phyloP scores from a whole-genome alignment of 768 basidiomycete species.

The Suillus placidus region DNA sequence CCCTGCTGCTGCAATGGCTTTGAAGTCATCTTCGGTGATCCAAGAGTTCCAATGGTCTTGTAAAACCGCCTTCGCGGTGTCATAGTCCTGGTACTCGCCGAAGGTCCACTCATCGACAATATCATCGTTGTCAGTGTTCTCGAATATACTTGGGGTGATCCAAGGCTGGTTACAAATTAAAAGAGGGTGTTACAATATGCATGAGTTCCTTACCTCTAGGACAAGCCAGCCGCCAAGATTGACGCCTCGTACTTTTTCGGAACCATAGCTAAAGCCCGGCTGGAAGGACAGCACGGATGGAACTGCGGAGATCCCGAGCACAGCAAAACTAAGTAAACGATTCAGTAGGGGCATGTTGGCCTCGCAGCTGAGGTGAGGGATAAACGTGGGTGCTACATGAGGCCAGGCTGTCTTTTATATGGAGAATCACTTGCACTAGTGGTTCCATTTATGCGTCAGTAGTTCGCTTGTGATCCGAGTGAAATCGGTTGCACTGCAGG shows the following conservation, averaged over 20 bases:
- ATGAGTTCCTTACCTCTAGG: constrained; percentile 20
- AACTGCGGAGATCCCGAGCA: constrained; percentile 7
- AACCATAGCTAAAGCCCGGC: constrained; percentile 32
- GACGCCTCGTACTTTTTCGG: constrained; percentile 33
- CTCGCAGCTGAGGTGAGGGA: background rate
- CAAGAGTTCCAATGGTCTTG: constrained; percentile 78
- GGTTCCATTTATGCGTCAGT: background rate
- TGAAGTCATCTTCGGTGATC: constrained; percentile 66
- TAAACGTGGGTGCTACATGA: no score
- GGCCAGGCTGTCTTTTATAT: background rate
- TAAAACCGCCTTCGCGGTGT: constrained; percentile 51
- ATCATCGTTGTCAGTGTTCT: constrained; percentile 54
- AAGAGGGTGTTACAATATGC: constrained; percentile 29
- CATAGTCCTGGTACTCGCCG: constrained; percentile 50
- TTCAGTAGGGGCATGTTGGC: constrained; percentile 5
- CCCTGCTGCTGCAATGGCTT: constrained; percentile 48
- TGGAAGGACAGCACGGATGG: constrained; percentile 13
- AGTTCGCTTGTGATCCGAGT: constrained; percentile 2
- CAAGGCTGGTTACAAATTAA: constrained; percentile 50
- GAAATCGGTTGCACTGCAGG: background rate
- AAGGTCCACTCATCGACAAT: constrained; percentile 51
- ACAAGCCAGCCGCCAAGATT: constrained; percentile 40
- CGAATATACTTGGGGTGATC: constrained; percentile 79
- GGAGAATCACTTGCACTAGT: background rate
- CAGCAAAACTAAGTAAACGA: background rate